phyloP scores from a whole-genome alignment of 331 rosid species.

The Malus hybrid region DNA sequence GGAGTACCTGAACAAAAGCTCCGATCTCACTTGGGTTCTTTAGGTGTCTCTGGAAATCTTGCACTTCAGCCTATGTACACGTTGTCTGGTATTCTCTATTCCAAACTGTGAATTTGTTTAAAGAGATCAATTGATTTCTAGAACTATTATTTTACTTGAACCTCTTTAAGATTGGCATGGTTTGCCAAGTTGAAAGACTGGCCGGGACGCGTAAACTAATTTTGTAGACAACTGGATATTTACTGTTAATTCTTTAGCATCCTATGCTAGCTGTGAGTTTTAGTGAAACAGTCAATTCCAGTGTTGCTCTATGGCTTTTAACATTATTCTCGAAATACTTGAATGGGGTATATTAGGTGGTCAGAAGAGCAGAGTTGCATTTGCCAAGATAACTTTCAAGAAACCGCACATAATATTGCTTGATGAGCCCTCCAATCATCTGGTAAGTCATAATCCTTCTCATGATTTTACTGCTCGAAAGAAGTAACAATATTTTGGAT shows the following conservation, averaged over 20 bases:
- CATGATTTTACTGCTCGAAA: not conserved
- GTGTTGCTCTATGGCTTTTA: not conserved
- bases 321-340: not conserved
- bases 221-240: no score
- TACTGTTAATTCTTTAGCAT: not conserved
- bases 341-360: conserved; percentile 51
- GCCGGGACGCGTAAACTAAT: not conserved
- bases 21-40: conserved; percentile 86
- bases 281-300: not conserved
- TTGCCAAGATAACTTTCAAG: conserved; percentile 94
- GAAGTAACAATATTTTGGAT: not conserved
- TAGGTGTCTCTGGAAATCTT: conserved; percentile 98
- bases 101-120: not conserved
- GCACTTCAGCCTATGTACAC: conserved; percentile 99
- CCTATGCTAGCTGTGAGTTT: not conserved
- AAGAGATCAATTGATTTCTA: not conserved
- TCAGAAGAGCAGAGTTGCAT: conserved; percentile 99
- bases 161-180: not conserved
- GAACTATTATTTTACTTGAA: not conserved
- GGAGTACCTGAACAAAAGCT: conserved; percentile 99
- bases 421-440: conserved; percentile 99
- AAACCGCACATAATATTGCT: conserved; percentile 96
- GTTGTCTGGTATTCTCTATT: conserved; percentile 65
- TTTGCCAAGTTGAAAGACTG: not conserved
- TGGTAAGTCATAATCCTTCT: conserved; percentile 37